Percentiles rank a stretch among this genome's conserved stretches.
phyloP scores from a whole-genome alignment of 371 early-diverging fungal species.

The Mortierella sp. region DNA sequence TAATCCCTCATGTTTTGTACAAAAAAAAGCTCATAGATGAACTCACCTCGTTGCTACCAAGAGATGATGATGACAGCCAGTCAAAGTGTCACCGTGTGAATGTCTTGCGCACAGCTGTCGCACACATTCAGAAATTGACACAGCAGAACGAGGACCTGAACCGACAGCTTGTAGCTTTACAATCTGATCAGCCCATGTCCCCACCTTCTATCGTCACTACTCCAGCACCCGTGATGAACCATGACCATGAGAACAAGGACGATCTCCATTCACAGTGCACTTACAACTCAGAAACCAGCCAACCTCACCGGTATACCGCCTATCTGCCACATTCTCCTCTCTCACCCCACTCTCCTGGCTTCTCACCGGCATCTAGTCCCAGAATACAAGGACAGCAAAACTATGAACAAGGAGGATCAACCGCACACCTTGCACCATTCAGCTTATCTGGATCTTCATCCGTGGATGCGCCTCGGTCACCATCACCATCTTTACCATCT shows the following conservation, averaged over 20 bases:
- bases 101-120: constrained; percentile 63
- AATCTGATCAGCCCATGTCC: constrained; percentile 22
- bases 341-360: constrained; percentile 11
- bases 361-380: constrained; percentile 22
- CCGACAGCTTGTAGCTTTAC: constrained; percentile 34
- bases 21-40: constrained; percentile 46
- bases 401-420: neutral
- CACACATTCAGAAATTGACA: constrained; percentile 59
- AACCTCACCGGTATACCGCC: constrained; percentile 17
- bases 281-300: constrained; percentile 14
- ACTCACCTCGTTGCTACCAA: constrained; percentile 39
- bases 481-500: constrained; percentile 22
- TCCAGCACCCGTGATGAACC: constrained; percentile 11
- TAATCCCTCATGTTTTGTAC: neutral
- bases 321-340: constrained; percentile 12
- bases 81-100: constrained; percentile 65
- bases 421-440: neutral
- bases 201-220: constrained; percentile 41
- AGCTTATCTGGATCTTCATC: constrained; percentile 2
- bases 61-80: constrained; percentile 40
- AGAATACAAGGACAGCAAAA: neutral
- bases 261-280: constrained; percentile 3
- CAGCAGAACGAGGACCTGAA: constrained; percentile 48
- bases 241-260: constrained; percentile 7
- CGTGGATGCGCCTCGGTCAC: constrained; percentile 1